Evolutionary conservation across 257 asterid genomes (phyloP).

Genomic region (Solanum appendiculatum): DNA sequence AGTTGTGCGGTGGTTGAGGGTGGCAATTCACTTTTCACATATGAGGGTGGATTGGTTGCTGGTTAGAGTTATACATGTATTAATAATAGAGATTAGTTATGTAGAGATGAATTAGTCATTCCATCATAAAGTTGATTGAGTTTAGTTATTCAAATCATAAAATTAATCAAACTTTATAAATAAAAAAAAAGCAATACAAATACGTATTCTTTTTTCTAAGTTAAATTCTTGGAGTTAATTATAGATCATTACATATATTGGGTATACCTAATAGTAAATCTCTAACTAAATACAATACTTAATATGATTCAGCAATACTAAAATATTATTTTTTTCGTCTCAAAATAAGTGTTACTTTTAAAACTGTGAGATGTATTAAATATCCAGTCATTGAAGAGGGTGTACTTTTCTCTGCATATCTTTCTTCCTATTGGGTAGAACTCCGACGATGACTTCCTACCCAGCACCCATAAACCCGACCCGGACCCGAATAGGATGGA

Average conservation of each 20-base stretch:
- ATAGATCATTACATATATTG: too few species aligned
- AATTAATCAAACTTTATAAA: too few species aligned
- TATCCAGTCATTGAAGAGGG: neutral
- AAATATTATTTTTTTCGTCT: fast-evolving
- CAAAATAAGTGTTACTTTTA: neutral
- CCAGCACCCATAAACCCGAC: conserved; percentile 39
- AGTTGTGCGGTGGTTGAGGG: neutral
- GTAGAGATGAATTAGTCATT: neutral
- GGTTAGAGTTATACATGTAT: neutral
- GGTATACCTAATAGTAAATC: neutral
- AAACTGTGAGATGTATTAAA: too few species aligned
- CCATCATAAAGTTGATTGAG: neutral
- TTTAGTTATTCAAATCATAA: too few species aligned
- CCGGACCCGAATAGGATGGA: conserved; percentile 76
- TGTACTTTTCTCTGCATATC: neutral
- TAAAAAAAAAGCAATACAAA: neutral
- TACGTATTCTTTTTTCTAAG: neutral
- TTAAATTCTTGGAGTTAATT: neutral
- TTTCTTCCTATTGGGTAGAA: neutral
- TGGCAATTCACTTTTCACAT: neutral
- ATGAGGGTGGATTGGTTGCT: neutral
- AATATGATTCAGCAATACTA: too few species aligned
- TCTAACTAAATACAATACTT: too few species aligned
- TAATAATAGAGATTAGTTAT: neutral
- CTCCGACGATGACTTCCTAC: conserved; percentile 22